Conservation (phyloP, 2,329 filamentous ascomycete genomes). For the Orbilia ellipsospora region DNA sequence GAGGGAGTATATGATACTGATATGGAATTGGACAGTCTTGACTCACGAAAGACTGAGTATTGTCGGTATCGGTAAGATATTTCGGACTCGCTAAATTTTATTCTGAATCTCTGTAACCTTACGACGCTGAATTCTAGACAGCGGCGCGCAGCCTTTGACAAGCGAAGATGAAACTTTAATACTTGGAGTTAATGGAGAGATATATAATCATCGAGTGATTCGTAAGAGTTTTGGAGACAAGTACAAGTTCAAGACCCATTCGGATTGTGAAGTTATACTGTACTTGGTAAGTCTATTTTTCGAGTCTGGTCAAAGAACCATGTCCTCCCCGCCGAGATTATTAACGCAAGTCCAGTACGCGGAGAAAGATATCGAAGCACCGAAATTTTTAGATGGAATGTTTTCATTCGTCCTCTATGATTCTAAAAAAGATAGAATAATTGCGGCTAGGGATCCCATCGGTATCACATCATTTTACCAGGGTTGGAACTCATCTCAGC, state of each 20-base stretch:
- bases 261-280: slow-evolving; percentile 98
- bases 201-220: slow-evolving; percentile 98
- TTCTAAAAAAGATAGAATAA: slow-evolving; percentile 88
- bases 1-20: neutral
- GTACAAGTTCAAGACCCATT: slow-evolving; percentile 98
- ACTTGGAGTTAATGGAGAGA: slow-evolving; percentile 98
- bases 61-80: slow-evolving; percentile 82
- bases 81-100: neutral
- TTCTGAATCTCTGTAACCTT: neutral
- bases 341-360: slow-evolving; percentile 74
- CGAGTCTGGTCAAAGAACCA: neutral
- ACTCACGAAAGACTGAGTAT: slow-evolving; percentile 98
- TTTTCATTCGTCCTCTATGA: slow-evolving; percentile 99
- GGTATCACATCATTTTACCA: slow-evolving; percentile 98
- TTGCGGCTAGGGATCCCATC: slow-evolving; percentile 95
- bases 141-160: slow-evolving; percentile 92
- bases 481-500: slow-evolving; percentile 85
- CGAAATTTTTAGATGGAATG: slow-evolving; percentile 97
- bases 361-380: slow-evolving; percentile 89
- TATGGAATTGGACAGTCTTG: slow-evolving; percentile 71
- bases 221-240: slow-evolving; percentile 84
- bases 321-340: no score
- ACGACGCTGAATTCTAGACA: slow-evolving; percentile 70
- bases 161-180: slow-evolving; percentile 89
- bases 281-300: slow-evolving; percentile 75